Evolutionary conservation across 2,329 filamentous ascomycete genomes (phyloP).

Genomic region (Cercospora sojina): DNA sequence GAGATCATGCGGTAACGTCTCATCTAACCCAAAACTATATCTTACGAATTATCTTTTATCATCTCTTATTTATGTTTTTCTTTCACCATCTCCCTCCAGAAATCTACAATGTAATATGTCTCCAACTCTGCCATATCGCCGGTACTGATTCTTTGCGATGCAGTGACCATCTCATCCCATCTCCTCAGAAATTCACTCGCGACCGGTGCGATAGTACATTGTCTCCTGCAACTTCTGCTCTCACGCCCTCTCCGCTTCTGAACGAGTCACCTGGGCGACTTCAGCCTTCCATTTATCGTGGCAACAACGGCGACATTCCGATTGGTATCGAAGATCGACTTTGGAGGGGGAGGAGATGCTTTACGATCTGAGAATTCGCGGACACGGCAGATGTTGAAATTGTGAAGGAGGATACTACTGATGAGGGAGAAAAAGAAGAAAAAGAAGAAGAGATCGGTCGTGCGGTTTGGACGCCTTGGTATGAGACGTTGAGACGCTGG

Average conservation of each 20-base stretch:
- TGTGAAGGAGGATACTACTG: not conserved
- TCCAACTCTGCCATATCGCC: slow-evolving; percentile 2
- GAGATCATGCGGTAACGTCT: slow-evolving; percentile 76
- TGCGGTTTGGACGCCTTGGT: slow-evolving; percentile 21
- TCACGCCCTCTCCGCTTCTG: not conserved
- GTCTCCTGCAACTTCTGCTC: not conserved
- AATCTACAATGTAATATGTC: slow-evolving; percentile 20
- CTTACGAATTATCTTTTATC: slow-evolving; percentile 21
- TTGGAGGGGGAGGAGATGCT: slow-evolving; percentile 6
- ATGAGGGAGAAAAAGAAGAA: not conserved
- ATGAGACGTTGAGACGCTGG: slow-evolving; percentile 25
- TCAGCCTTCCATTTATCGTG: not conserved
- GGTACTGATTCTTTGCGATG: slow-evolving; percentile 22
- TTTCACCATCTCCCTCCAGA: slow-evolving; percentile 2
- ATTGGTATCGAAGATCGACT: slow-evolving; percentile 18
- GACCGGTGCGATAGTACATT: not conserved
- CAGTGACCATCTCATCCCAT: slow-evolving; percentile 23
- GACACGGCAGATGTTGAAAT: slow-evolving; percentile 21
- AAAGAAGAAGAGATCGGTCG: not conserved
- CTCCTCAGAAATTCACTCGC: slow-evolving; percentile 17
- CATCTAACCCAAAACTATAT: slow-evolving; percentile 18
- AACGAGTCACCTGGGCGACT: not conserved
- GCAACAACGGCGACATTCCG: slow-evolving; percentile 19
- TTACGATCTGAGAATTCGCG: slow-evolving; percentile 26
- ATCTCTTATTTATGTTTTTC: slow-evolving; percentile 6